A percentile compares a stretch with the other conserved stretches of the same genome.
phyloP scores from a whole-genome alignment of 164 flowering plant genomes.

The Tinospora cordifolia region DNA sequence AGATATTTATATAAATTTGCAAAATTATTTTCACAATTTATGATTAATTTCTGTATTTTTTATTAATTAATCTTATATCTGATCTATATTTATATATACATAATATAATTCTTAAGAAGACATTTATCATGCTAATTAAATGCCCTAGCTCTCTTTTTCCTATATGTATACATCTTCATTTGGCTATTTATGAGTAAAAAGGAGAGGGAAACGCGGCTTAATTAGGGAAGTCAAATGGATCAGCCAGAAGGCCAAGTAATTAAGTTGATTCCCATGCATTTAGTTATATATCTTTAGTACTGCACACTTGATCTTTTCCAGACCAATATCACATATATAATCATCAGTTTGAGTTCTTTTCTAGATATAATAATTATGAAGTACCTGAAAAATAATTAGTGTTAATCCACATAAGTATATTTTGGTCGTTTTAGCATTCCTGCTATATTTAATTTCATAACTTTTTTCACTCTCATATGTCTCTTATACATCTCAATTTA shows the following conservation, averaged over 20 bases:
- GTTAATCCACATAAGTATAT: background rate
- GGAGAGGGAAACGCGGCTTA: background rate
- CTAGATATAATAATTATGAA: background rate
- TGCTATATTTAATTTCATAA: no score
- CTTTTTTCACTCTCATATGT: no score
- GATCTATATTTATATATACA: background rate
- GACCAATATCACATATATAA: background rate
- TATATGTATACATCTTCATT: background rate
- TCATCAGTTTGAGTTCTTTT: background rate
- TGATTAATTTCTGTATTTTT: background rate
- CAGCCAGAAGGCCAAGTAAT: background rate
- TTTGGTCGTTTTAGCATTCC: no score
- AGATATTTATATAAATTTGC: background rate
- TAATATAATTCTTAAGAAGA: background rate
- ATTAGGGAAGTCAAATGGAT: background rate
- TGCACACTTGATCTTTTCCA: background rate
- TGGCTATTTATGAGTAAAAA: background rate
- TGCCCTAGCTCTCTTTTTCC: no score
- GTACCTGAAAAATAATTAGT: background rate
- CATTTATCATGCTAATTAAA: no score
- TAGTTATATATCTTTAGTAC: background rate
- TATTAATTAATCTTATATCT: background rate
- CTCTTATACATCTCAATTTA: background rate
- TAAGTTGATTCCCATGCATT: constrained; percentile 6
- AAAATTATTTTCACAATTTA: background rate